These are phyloP conservation scores for Stagonosporopsis cucurbitacearum DNA, from an alignment of 2,329 filamentous ascomycete species.

Conservation along the genomic window DNA sequence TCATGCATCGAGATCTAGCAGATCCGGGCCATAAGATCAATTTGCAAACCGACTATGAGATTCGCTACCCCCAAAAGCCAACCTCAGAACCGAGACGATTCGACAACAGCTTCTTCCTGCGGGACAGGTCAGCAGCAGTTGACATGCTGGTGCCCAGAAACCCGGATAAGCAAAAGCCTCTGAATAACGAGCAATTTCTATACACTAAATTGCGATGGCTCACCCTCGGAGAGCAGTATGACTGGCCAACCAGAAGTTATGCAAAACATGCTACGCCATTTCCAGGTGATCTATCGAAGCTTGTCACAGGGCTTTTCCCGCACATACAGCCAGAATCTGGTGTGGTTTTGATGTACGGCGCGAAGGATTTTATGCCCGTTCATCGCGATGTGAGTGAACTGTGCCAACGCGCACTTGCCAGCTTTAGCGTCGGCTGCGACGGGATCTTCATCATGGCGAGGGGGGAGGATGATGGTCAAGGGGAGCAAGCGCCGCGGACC, in stretches of 20 bases:
- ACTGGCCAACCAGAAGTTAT: slow-evolving; percentile 91
- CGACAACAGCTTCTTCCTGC: slow-evolving; percentile 43
- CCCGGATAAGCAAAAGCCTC: slow-evolving; percentile 71
- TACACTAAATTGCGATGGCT: slow-evolving; percentile 89
- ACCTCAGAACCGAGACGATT: slow-evolving; percentile 43
- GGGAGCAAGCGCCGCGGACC: slow-evolving; percentile 38
- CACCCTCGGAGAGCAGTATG: slow-evolving; percentile 92
- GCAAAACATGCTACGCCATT: slow-evolving; percentile 74
- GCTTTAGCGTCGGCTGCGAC: slow-evolving; percentile 89
- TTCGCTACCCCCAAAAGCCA: slow-evolving; percentile 63
- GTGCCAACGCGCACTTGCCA: slow-evolving; percentile 80
- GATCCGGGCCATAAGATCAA: slow-evolving; percentile 83
- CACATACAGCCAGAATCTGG: slow-evolving; percentile 83
- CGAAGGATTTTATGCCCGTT: slow-evolving; percentile 89
- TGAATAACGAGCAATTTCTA: slow-evolving; percentile 75
- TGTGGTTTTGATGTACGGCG: slow-evolving; percentile 91
- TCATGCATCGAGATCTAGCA: slow-evolving; percentile 80
- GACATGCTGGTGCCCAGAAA: slow-evolving; percentile 65
- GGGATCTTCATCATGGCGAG: slow-evolving; percentile 79
- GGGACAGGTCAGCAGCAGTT: slow-evolving; percentile 34
- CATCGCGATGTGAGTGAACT: slow-evolving; percentile 94
- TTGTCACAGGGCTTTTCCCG: slow-evolving; percentile 78
- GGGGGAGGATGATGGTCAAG: slow-evolving; percentile 47
- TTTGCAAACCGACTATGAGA: slow-evolving; percentile 77
- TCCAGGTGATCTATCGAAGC: slow-evolving; percentile 72